A percentile compares a stretch with the other conserved stretches of the same genome.
Conservation (phyloP, 176 grass and related monocot species). For the Tuctoria greenei region DNA sequence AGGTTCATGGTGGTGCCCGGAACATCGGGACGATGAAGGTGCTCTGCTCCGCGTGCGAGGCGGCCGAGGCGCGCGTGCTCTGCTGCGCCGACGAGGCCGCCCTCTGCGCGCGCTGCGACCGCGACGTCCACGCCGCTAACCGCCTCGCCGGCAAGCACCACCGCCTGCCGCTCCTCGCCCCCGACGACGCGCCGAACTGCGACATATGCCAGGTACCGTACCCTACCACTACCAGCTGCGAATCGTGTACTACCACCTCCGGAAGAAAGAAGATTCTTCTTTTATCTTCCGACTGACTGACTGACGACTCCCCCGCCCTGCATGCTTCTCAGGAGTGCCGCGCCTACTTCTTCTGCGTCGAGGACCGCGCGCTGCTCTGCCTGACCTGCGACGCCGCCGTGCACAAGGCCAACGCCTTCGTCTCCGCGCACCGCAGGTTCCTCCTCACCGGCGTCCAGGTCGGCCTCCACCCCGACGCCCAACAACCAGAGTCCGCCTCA, state of each 20-base stretch:
- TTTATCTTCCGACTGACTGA: not conserved
- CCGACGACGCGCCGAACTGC: slow-evolving; percentile 46
- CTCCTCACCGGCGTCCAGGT: slow-evolving; percentile 95
- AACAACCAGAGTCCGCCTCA: too few relatives aligned
- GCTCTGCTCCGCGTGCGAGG: slow-evolving; percentile 77
- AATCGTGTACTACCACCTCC: too few relatives aligned
- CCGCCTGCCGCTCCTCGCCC: slow-evolving; percentile 56
- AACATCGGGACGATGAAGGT: slow-evolving; percentile 65
- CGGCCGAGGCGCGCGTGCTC: too few relatives aligned
- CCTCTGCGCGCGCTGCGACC: slow-evolving; percentile 79
- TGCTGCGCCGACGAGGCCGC: slow-evolving; percentile 95
- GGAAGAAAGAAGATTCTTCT: too few relatives aligned
- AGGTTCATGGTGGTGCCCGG: too few relatives aligned
- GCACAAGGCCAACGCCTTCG: slow-evolving; percentile 75
- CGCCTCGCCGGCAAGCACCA: slow-evolving; percentile 92
- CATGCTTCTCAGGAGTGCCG: slow-evolving; percentile 56
- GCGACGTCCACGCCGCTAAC: slow-evolving; percentile 83
- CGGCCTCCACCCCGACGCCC: slow-evolving; percentile 51
- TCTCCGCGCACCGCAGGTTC: slow-evolving; percentile 82
- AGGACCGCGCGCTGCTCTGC: slow-evolving; percentile 90
- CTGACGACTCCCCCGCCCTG: not conserved
- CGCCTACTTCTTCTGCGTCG: slow-evolving; percentile 95
- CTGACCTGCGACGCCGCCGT: slow-evolving; percentile 77
- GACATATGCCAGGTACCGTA: slow-evolving; percentile 99
- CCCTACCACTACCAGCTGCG: too few relatives aligned